These are phyloP conservation scores for Carex arenaria DNA, from an alignment of 202 grass and related monocot species.

Conservation along the genomic window DNA sequence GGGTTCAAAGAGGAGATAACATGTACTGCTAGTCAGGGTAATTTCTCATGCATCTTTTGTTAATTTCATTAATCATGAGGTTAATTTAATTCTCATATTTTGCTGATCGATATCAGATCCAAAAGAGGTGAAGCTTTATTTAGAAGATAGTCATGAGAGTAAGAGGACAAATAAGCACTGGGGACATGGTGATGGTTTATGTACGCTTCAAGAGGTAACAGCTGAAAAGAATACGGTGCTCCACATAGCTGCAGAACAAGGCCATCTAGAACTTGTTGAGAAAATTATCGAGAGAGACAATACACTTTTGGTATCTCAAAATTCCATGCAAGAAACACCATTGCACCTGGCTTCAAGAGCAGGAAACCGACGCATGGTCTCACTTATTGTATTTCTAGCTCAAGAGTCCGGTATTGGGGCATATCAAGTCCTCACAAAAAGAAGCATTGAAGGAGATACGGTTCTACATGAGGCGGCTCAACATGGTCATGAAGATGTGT, in stretches of 20 bases:
- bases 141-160: not conserved
- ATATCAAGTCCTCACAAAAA: not conserved
- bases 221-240: conserved; percentile 26
- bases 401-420: not conserved
- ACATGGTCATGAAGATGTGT: not conserved
- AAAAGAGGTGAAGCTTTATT: not conserved
- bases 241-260: conserved; percentile 28
- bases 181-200: not conserved
- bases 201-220: not conserved
- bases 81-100: not conserved
- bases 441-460: conserved; percentile 19
- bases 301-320: conserved; percentile 15
- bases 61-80: not conserved
- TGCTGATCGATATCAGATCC: not conserved
- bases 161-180: not conserved
- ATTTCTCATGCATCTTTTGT: no score
- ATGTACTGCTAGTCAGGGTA: not conserved
- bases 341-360: conserved; percentile 33
- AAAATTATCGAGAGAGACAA: not conserved
- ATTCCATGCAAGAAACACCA: conserved; percentile 32
- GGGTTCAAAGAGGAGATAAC: not conserved
- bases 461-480: conserved; percentile 27
- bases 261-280: not conserved
- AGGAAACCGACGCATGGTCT: not conserved
- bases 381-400: not conserved